Conservation (phyloP, 2,329 filamentous ascomycete species). For the Colletotrichum sp. region DNA sequence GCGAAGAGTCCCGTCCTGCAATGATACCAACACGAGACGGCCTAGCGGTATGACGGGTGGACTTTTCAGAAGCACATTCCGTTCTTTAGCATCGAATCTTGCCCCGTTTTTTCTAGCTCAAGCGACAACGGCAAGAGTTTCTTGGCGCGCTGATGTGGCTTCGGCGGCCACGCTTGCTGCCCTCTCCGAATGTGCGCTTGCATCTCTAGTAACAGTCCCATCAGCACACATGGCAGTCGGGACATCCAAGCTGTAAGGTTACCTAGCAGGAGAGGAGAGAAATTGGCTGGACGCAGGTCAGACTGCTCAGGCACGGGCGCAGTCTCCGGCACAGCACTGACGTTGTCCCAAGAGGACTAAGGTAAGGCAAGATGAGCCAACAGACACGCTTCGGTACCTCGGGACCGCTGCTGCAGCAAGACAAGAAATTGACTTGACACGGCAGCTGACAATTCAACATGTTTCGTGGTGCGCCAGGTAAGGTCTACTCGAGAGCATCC, state of each 20-base stretch:
- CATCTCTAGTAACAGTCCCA: neutral
- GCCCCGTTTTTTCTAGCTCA: neutral
- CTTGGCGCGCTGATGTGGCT: slow-evolving; percentile 14
- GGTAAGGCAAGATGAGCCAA: neutral
- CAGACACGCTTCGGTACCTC: neutral
- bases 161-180: neutral
- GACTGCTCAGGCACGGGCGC: slow-evolving; percentile 4
- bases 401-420: neutral
- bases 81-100: slow-evolving; percentile 5
- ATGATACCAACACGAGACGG: neutral
- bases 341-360: neutral
- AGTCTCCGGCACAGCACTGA: slow-evolving; percentile 14
- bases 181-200: neutral
- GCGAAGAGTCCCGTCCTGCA: neutral
- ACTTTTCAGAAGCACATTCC: neutral
- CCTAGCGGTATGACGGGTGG: slow-evolving; percentile 1
- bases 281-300: neutral
- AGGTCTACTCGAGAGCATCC: neutral
- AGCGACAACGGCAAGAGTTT: slow-evolving; percentile 2
- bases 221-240: slow-evolving; percentile 5
- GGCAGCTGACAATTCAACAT: neutral
- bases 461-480: neutral
- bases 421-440: neutral
- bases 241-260: neutral
- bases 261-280: neutral